Conservation (phyloP, 805 yeast species). For the Naumovozyma castellii region DNA sequence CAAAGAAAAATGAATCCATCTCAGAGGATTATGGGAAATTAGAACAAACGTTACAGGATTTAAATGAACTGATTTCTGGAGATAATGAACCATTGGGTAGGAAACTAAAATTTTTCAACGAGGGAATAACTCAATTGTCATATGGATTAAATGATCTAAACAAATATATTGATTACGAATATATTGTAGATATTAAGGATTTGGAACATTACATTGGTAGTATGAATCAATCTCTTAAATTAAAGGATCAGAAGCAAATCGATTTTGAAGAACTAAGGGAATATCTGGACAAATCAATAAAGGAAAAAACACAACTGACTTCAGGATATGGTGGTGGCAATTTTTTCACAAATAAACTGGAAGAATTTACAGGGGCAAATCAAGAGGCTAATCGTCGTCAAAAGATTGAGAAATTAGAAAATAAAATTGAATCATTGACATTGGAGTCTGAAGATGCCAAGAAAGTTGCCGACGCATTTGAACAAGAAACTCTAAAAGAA, state of each 20-base stretch:
- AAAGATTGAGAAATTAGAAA: slow-evolving; percentile 41
- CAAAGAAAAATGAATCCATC: slow-evolving; percentile 63
- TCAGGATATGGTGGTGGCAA: slow-evolving; percentile 45
- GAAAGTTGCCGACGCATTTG: slow-evolving; percentile 42
- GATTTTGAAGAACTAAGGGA: slow-evolving; percentile 82
- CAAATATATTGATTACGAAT: slow-evolving; percentile 62
- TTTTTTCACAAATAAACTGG: slow-evolving; percentile 47
- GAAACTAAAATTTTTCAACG: slow-evolving; percentile 38
- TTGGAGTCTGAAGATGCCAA: slow-evolving; percentile 44
- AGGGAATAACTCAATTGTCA: slow-evolving; percentile 38
- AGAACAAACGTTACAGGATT: slow-evolving; percentile 55
- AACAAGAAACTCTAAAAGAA: slow-evolving; percentile 48
- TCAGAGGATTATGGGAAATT: slow-evolving; percentile 66
- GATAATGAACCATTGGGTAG: slow-evolving; percentile 19
- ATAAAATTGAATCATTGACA: slow-evolving; percentile 40
- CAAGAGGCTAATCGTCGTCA: slow-evolving; percentile 48
- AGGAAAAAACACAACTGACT: slow-evolving; percentile 49
- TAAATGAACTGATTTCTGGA: slow-evolving; percentile 49
- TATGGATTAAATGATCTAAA: slow-evolving; percentile 36
- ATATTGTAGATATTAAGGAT: slow-evolving; percentile 74
- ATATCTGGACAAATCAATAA: slow-evolving; percentile 60
- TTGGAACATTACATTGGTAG: slow-evolving; percentile 70
- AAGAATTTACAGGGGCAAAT: slow-evolving; percentile 54
- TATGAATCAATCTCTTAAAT: slow-evolving; percentile 58
- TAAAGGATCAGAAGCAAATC: slow-evolving; percentile 83